Evolutionary conservation across 768 basidiomycete species (phyloP), one percentile per base, ranked within the genome.

Genomic region (Xerocomellus dryophilus): DNA sequence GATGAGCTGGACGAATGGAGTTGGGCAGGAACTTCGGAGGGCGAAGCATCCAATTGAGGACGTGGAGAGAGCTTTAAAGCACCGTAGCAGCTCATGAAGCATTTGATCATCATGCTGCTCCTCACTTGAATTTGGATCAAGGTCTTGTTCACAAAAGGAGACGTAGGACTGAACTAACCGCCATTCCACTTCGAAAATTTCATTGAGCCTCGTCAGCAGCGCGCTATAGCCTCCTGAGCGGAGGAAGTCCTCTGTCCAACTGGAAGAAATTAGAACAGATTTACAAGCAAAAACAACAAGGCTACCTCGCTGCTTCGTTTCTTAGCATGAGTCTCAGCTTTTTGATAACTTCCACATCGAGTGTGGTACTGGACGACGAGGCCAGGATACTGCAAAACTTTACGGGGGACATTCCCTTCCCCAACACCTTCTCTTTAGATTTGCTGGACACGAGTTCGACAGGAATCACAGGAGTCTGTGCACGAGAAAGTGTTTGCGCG

Each of bases 61-160:
- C 0, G 95, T 96, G 0, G 91, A 86, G 4, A 99, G 78, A 0
- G 90, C 97, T 71, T 97, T 97, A 71, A 98, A 84, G 74, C 94
- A 98, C 3, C 93, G 85, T 38, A 98, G 76, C 2, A 98, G 74
- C 69, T 98, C 95, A 60, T 96, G 87, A 15, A 99, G 76, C 40
- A 97, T 78, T 67, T 97, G 87, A 66, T 98, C 97, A 65, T 97
- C 97, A 60, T 97, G 96, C 65, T 98, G 96, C 66, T 99, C 97
- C 69, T 98, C 96, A 59, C 94, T 94, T 63, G n/a, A 58, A 31
- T 39, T 23, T 23, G 52, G 25, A 43, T 66, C 39, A 67, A 54
- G 21, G 18, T 46, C 32, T 32, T 7, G 36, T 35, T 42, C 31
- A 25, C 25, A 8, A 48, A 41, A 20, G 20, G 20, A 20, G 18